Evolutionary conservation across 768 basidiomycete genomes (phyloP).

Genomic region (Pleurotus djamor): DNA sequence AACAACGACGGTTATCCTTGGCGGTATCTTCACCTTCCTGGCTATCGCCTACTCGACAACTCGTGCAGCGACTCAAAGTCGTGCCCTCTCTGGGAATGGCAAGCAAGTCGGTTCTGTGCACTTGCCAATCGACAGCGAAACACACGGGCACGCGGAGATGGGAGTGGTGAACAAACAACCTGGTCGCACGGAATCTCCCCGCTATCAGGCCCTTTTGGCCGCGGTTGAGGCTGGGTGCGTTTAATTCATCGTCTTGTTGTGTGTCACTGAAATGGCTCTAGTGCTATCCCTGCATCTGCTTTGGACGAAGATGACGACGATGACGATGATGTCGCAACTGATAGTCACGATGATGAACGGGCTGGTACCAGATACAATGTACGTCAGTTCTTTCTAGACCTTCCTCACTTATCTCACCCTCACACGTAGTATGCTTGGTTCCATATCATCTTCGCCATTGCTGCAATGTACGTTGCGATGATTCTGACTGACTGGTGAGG

Average conservation of each 20-base stretch:
- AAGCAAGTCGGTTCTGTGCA: conserved; percentile 65
- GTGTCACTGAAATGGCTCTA: conserved; percentile 20
- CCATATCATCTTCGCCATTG: conserved; percentile 96
- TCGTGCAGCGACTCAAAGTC: conserved; percentile 92
- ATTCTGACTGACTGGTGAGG: conserved; percentile 94
- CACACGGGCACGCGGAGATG: conserved; percentile 61
- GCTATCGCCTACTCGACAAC: conserved; percentile 98
- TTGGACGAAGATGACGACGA: conserved; percentile 77
- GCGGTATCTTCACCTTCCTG: conserved; percentile 94
- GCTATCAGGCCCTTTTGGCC: conserved; percentile 92
- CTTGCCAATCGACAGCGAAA: conserved; percentile 52
- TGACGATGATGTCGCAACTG: conserved; percentile 73
- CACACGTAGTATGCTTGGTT: conserved; percentile 90
- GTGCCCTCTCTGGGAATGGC: conserved; percentile 78
- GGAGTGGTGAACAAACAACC: conserved; percentile 84
- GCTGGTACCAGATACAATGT: conserved; percentile 95
- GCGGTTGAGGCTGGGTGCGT: conserved; percentile 92
- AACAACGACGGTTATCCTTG: conserved; percentile 85
- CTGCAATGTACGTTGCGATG: conserved; percentile 97
- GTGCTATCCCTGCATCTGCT: conserved; percentile 92
- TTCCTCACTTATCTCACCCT: neutral
- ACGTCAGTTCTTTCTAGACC: conserved; percentile 19
- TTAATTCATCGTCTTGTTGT: conserved; percentile 14
- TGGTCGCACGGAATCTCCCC: conserved; percentile 76
- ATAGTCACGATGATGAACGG: conserved; percentile 88